phyloP scores from a whole-genome alignment of 1,284 basidiomycete species.

The Ustilago shanxiensis region DNA sequence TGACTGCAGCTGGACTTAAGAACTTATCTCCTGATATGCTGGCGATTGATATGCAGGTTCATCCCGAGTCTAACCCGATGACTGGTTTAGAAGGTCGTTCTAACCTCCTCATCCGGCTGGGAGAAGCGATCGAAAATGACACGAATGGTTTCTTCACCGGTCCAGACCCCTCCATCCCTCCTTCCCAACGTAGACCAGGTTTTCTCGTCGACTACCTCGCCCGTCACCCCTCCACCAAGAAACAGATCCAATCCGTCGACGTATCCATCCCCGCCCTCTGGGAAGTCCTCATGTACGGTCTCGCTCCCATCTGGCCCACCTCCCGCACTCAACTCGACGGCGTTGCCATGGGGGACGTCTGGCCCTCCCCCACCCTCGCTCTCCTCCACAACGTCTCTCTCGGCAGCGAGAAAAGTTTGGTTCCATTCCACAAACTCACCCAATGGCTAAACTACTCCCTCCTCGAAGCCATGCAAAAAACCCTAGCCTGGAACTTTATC shows the following conservation, averaged over 20 bases:
- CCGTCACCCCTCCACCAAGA: slow-evolving; percentile 67
- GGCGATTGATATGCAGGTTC: slow-evolving; percentile 83
- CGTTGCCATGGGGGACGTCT: slow-evolving; percentile 86
- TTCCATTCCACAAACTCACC: slow-evolving; percentile 93
- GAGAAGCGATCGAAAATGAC: slow-evolving; percentile 45
- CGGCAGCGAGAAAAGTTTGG: slow-evolving; percentile 72
- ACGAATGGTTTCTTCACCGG: slow-evolving; percentile 51
- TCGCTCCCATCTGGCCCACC: slow-evolving; percentile 87
- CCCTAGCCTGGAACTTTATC: slow-evolving; percentile 81
- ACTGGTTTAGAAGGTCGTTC: slow-evolving; percentile 89
- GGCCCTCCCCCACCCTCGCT: slow-evolving; percentile 74
- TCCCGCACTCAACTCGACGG: slow-evolving; percentile 79
- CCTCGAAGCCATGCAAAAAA: slow-evolving; percentile 58
- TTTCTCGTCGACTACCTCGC: slow-evolving; percentile 76
- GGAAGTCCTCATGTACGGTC: slow-evolving; percentile 83
- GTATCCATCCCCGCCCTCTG: slow-evolving; percentile 74
- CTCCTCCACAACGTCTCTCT: not conserved
- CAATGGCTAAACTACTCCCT: slow-evolving; percentile 77
- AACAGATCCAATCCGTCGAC: slow-evolving; percentile 49
- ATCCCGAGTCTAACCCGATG: slow-evolving; percentile 80
- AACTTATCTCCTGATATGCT: slow-evolving; percentile 77
- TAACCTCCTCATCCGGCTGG: slow-evolving; percentile 73
- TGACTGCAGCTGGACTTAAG: slow-evolving; percentile 79
- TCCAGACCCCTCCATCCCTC: slow-evolving; percentile 2
- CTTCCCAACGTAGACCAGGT: slow-evolving; percentile 22